These are phyloP conservation scores for Deinandra increscens DNA, from an alignment of 129 eudicot species.

Conservation along the genomic window DNA sequence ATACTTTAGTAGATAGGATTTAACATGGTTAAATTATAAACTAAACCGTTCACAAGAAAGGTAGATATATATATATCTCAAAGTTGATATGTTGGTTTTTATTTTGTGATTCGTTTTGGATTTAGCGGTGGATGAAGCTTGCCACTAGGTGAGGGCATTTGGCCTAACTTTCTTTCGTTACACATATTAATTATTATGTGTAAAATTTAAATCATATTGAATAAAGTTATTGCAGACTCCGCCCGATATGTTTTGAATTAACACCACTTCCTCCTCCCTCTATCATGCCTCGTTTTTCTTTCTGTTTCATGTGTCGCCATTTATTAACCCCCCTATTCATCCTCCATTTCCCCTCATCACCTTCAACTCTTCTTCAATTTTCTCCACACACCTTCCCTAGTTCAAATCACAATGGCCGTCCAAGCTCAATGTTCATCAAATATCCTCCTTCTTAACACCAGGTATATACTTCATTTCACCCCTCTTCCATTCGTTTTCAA, in stretches of 20 bases:
- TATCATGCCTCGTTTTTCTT: constrained; percentile 41
- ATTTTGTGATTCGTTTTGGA: not conserved
- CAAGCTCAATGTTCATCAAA: constrained; percentile 83
- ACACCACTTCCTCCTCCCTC: too few relatives aligned
- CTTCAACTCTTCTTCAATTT: not conserved
- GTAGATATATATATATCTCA: not conserved
- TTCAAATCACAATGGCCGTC: constrained; percentile 51
- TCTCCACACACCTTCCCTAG: not conserved
- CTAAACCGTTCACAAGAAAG: not conserved
- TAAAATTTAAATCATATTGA: not conserved
- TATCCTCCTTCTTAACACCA: constrained; percentile 57
- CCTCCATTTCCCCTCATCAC: not conserved
- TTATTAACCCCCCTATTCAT: constrained; percentile 35
- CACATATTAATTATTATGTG: not conserved
- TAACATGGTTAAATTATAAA: too few relatives aligned
- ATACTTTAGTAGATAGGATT: too few relatives aligned
- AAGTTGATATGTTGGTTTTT: not conserved
- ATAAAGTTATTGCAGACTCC: constrained; percentile 30
- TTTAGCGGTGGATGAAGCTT: constrained; percentile 18
- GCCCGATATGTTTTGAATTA: constrained; percentile 38
- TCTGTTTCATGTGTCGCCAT: constrained; percentile 42
- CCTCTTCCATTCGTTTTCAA: too few relatives aligned
- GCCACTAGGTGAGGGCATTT: constrained; percentile 13
- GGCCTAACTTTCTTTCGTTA: constrained; percentile 28
- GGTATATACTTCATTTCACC: too few relatives aligned